These are phyloP conservation scores for Tricholoma sp. DNA, from an alignment of 768 basidiomycete species.

Conservation along the genomic window DNA sequence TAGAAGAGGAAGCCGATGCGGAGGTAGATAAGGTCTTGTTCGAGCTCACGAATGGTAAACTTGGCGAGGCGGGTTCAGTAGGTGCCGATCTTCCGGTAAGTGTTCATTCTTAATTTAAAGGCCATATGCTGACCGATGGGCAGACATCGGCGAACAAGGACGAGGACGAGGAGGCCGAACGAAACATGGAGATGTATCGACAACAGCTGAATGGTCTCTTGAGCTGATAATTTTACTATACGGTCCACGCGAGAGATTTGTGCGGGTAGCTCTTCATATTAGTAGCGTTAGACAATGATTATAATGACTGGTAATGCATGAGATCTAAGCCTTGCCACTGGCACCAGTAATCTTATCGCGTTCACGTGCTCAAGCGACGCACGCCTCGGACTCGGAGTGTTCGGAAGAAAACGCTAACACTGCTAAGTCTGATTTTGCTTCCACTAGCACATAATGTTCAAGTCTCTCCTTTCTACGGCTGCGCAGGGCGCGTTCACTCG, in stretches of 20 bases:
- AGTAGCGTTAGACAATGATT: not conserved
- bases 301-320: not conserved
- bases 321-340: no score
- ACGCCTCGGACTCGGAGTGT: conserved; percentile 4
- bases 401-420: conserved; percentile 15
- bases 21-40: conserved; percentile 97
- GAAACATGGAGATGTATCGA: conserved; percentile 87
- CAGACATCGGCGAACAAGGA: conserved; percentile 56
- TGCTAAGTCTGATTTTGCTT: conserved; percentile 12
- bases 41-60: conserved; percentile 92
- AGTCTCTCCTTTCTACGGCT: conserved; percentile 47
- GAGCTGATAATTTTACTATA: conserved; percentile 39
- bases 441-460: conserved; percentile 47
- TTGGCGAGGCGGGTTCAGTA: conserved; percentile 80
- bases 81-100: conserved; percentile 68
- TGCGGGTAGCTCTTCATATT: conserved; percentile 8
- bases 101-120: conserved; percentile 23
- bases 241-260: not conserved
- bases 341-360: conserved; percentile 11
- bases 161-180: conserved; percentile 81
- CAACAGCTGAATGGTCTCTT: conserved; percentile 85
- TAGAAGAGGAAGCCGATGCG: conserved; percentile 94
- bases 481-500: conserved; percentile 47
- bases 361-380: conserved; percentile 12
- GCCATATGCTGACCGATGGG: conserved; percentile 5